A percentile compares a stretch with the other conserved stretches of the same genome.
phyloP scores from a whole-genome alignment of 129 eudicot genomes.

The Lactuca sativa region DNA sequence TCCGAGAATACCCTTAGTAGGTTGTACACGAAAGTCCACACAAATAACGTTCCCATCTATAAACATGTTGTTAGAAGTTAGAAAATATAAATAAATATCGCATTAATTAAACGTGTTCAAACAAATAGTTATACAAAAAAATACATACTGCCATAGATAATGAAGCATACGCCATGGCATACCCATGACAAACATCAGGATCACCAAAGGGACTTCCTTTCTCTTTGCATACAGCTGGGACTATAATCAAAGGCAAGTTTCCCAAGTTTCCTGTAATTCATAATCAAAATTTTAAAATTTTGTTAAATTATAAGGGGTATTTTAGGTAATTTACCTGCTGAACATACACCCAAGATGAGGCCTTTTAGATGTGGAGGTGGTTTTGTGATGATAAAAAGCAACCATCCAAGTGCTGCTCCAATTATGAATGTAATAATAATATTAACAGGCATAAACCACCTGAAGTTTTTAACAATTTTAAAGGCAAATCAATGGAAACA shows the following conservation, averaged over 20 bases:
- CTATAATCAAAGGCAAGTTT: constrained; percentile 52
- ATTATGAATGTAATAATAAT: constrained; percentile 46
- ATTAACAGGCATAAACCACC: constrained; percentile 16
- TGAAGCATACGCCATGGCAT: constrained; percentile 60
- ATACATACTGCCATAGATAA: constrained; percentile 59
- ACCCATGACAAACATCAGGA: constrained; percentile 37
- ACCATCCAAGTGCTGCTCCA: constrained; percentile 70
- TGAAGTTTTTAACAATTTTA: no score
- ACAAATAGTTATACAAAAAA: no score
- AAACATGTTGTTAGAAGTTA: neutral
- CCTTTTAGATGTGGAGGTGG: constrained; percentile 63
- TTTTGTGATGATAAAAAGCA: constrained; percentile 44
- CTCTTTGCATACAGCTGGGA: constrained; percentile 68
- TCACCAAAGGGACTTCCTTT: constrained; percentile 71
- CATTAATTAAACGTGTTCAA: neutral
- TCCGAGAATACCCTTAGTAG: constrained; percentile 63
- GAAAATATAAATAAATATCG: no score
- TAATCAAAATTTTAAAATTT: neutral
- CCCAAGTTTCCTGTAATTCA: constrained; percentile 49
- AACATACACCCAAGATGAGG: constrained; percentile 21
- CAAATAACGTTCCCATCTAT: constrained; percentile 70
- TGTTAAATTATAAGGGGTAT: no score
- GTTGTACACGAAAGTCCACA: constrained; percentile 87
- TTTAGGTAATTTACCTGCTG: constrained; percentile 45
- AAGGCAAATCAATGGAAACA: no score